Percentiles rank a stretch among this genome's conserved stretches.
Evolutionary conservation across 1,139 yeast species (phyloP).

Genomic region (Debaryomycetaceae sp.): DNA sequence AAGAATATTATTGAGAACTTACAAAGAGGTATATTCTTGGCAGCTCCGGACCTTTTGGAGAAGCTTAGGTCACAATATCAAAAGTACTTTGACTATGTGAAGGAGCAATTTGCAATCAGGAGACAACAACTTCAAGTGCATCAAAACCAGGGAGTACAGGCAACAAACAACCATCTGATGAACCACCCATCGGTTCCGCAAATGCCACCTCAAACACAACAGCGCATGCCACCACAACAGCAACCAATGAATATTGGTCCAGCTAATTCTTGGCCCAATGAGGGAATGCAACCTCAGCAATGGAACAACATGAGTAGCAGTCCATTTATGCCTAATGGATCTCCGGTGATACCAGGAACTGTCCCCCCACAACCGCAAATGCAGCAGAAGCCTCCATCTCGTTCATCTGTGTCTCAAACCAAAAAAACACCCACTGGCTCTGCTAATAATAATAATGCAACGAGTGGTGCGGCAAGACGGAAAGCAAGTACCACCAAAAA

Average conservation of each 20-base stretch:
- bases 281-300: conserved; percentile 6
- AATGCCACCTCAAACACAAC: conserved; percentile 10
- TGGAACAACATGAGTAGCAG: conserved; percentile 14
- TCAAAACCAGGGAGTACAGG: conserved; percentile 10
- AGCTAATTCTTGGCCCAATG: conserved; percentile 4
- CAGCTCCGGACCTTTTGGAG: conserved; percentile 66
- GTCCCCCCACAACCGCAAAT: conserved; percentile 12
- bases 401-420: conserved; percentile 10
- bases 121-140: conserved; percentile 30
- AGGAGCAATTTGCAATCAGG: conserved; percentile 39
- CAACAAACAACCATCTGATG: conserved; percentile 10
- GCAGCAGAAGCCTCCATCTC: conserved; percentile 10
- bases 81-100: conserved; percentile 70
- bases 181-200: conserved; percentile 4
- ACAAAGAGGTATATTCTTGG: conserved; percentile 58
- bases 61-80: conserved; percentile 70
- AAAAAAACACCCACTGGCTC: conserved; percentile 13
- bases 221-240: conserved; percentile 7
- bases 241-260: conserved; percentile 14
- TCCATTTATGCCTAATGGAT: conserved; percentile 22
- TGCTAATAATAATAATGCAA: conserved; percentile 11
- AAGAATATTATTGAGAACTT: conserved; percentile 70
- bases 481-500: conserved; percentile 22
- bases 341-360: conserved; percentile 16
- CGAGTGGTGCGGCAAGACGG: conserved; percentile 18